Evolutionary conservation across 2,329 filamentous ascomycete species (phyloP), one percentile per base, ranked within the genome.

Genomic region (Aspergillus versicolor): DNA sequence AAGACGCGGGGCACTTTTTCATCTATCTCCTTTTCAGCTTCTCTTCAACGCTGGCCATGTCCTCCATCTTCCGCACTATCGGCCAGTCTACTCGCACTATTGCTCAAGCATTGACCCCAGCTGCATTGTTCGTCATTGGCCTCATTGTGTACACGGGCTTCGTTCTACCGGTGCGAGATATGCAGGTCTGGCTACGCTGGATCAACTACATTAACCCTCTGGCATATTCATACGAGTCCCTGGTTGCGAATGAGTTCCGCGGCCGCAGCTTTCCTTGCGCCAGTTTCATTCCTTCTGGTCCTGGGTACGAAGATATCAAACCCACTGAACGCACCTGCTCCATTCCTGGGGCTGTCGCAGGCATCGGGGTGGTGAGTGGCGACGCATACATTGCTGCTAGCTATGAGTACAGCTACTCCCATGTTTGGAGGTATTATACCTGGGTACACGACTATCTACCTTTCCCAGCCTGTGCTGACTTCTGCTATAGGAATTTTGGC

Each of bases 11-110:
- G 2, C 76, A 86, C 0, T 96, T 94, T 80, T 96, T 96, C 81
- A 89, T 91, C 76, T 96, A 90, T 81, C 74, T 91, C 56, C 78
- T 96, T 51, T 83, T 92, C 4, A 24, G 24, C 4, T 68, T 88
- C 86, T 1, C 91, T 93, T 74, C 85, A 1, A 90, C 90, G 0
- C 65, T 96, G 66, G 81, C 84, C 62, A 94, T 94, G 89, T 92
- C 88, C 48, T 92, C 91, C 86, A 82, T 93, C 61, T 95, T 95
- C 83, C 84, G 91, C 47, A 88, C 86, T 7, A 90, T 95, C 61
- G 45, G 34, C 11, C 13, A 13, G 7, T 77, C 88, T 1, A 91
- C 91, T 3, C 82, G 89, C 50, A 89, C 89, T 0, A 71, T 85
- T 4, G 76, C 77, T 0, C 80, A 84, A 65, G 81, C 82, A 41